phyloP scores from a whole-genome alignment of 1,284 basidiomycete genomes.

The Leccinum holopus region DNA sequence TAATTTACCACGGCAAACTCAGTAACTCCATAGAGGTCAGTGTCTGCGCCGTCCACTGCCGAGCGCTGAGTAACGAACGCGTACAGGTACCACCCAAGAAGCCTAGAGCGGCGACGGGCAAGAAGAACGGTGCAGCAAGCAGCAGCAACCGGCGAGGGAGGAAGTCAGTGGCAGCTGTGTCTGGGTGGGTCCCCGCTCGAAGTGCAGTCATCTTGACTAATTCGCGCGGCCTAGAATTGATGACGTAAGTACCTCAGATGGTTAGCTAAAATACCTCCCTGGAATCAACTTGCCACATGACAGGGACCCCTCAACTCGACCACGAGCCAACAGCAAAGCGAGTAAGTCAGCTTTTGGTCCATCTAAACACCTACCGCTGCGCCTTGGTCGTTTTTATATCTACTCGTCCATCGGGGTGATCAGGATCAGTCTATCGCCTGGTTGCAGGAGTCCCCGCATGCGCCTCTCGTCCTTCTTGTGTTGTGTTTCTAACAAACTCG shows the following conservation, averaged over 20 bases:
- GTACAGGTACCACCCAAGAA: slow-evolving; percentile 37
- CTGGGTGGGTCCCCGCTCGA: slow-evolving; percentile 14
- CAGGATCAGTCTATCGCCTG: slow-evolving; percentile 5
- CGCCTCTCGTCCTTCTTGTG: slow-evolving; percentile 50
- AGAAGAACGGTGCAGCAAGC: slow-evolving; percentile 28
- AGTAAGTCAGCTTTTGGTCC: no score
- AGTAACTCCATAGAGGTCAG: slow-evolving; percentile 26
- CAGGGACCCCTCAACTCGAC: no score
- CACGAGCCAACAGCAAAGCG: no score
- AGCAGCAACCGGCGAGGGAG: slow-evolving; percentile 20
- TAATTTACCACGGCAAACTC: slow-evolving; percentile 9
- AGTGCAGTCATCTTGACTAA: not conserved
- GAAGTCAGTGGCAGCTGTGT: slow-evolving; percentile 10
- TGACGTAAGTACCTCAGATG: slow-evolving; percentile 31
- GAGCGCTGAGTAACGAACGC: not conserved
- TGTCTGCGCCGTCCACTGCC: not conserved
- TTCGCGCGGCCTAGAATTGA: slow-evolving; percentile 25
- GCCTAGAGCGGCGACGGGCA: slow-evolving; percentile 28
- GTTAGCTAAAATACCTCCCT: slow-evolving; percentile 18
- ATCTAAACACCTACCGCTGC: no score
- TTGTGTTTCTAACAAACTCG: slow-evolving; percentile 50
- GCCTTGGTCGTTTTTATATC: no score
- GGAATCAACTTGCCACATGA: no score
- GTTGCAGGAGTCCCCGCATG: no score
- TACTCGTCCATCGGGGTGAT: no score